Conservation (phyloP, 1,139 yeast genomes). For the Chernovozyma sophiae-reginae region DNA sequence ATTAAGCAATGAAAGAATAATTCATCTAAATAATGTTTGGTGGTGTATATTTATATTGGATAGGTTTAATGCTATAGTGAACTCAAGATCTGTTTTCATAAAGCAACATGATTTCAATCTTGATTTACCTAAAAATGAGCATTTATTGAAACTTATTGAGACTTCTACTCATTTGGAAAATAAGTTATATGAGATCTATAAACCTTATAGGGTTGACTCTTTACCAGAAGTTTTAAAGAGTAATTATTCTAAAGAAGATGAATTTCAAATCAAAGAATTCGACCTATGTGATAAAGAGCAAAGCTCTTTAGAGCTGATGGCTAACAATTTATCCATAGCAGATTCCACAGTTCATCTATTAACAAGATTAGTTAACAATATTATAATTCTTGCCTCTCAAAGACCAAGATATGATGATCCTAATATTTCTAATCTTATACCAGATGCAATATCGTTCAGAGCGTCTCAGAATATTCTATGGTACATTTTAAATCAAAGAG, state of each 20-base stretch:
- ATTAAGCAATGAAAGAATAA: constrained; percentile 13
- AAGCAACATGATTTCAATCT: constrained; percentile 28
- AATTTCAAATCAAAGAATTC: constrained; percentile 24
- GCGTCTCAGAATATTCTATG: constrained; percentile 27
- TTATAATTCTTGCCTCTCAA: constrained; percentile 22
- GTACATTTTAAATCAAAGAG: constrained; percentile 19
- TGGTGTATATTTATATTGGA: constrained; percentile 35
- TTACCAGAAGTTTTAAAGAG: constrained; percentile 10
- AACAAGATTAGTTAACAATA: constrained; percentile 25
- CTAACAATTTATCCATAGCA: neutral
- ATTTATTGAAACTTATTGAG: constrained; percentile 24
- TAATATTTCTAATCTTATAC: constrained; percentile 18
- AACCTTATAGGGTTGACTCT: constrained; percentile 18
- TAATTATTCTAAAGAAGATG: constrained; percentile 21
- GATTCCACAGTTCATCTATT: constrained; percentile 16
- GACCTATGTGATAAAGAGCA: constrained; percentile 21
- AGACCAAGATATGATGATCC: constrained; percentile 25
- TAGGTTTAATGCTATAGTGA: constrained; percentile 28
- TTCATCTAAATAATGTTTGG: constrained; percentile 29
- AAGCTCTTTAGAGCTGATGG: neutral
- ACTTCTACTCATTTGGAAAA: constrained; percentile 23
- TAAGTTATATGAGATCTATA: constrained; percentile 23
- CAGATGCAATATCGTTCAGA: constrained; percentile 18
- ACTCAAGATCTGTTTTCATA: constrained; percentile 23
- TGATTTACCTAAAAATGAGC: constrained; percentile 26